A percentile compares a stretch with the other conserved stretches of the same genome.
Conservation (phyloP, 371 early-diverging fungal genomes). For the Circinella minor region DNA sequence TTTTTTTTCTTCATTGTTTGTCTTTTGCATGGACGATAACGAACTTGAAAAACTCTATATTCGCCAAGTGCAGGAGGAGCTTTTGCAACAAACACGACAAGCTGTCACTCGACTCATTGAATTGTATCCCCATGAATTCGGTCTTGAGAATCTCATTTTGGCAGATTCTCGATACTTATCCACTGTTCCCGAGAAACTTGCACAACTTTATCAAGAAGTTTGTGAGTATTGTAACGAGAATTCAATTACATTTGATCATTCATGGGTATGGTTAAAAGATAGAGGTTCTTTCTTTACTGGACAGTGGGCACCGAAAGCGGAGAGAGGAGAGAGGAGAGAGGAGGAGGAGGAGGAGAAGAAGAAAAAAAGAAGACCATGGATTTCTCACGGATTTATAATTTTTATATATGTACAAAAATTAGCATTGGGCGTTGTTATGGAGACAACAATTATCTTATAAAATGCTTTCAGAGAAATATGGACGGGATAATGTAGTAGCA, state of each 20-base stretch:
- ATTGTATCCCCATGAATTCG: slow-evolving; percentile 40
- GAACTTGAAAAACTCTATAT: slow-evolving; percentile 22
- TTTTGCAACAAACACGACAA: slow-evolving; percentile 33
- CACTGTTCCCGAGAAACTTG: slow-evolving; percentile 33
- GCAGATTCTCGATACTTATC: slow-evolving; percentile 23
- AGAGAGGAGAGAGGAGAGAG: neutral
- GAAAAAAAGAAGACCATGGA: too few relatives aligned
- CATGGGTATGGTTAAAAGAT: slow-evolving; percentile 36
- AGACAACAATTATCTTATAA: slow-evolving; percentile 47
- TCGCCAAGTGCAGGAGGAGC: slow-evolving; percentile 40
- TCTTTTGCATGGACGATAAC: slow-evolving; percentile 5
- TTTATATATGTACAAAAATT: neutral
- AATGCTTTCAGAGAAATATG: slow-evolving; percentile 34
- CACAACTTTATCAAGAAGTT: slow-evolving; percentile 39
- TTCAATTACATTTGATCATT: slow-evolving; percentile 45
- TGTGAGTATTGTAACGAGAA: slow-evolving; percentile 39
- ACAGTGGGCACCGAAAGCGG: neutral
- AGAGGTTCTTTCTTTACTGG: too few relatives aligned
- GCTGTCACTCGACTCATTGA: slow-evolving; percentile 43
- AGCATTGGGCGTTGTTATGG: slow-evolving; percentile 52
- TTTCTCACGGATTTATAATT: neutral
- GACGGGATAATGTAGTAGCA: slow-evolving; percentile 37
- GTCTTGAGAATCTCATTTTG: slow-evolving; percentile 39
- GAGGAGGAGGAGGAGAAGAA: too few relatives aligned
- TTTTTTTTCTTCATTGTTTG: neutral